Evolutionary conservation across 2,329 filamentous ascomycete genomes (phyloP), one percentile per base, ranked within the genome.

Genomic region (Aspergillus sp.): DNA sequence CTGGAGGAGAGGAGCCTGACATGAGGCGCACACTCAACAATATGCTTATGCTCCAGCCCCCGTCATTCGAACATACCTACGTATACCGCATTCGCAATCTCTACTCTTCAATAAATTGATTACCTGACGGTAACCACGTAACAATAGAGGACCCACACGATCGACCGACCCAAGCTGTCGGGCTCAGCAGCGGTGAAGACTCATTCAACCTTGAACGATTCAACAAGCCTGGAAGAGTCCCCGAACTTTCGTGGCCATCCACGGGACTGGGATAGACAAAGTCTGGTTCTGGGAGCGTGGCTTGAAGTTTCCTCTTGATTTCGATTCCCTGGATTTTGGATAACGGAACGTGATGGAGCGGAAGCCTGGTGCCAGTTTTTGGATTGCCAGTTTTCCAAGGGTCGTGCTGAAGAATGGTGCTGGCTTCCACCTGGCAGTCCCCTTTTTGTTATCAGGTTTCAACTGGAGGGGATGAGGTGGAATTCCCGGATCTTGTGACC

Each of bases 131-230:
- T 41, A 41, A 13, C 11, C n/a, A 34, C 23, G 28, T n/a, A 51
- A 11, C 45, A n/a, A 54, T 19, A 48, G 17, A 19, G 4, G 43
- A 30, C 43, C 41, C 50, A 54, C 47, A 8, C 45, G 48, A 61
- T 54, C 59, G 41, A 38, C 59, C 43, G 48, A 53, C 48, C 54
- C 59, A 53, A 49, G 56, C 59, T 57, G 25, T 57, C 54, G 59
- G 59, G 53, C 54, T 61, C 58, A 48, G 28, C 46, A 52, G 54
- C 54, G 54, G 54, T 57, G 54, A 50, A 57, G 45, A 41, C 13
- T 41, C 8, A 28, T 28, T 15, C 15, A 48, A 48, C 7, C n/a
- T 54, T 43, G n/a, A 46, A 17, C 17, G 13, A 13, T 19, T 23
- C 8, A 9, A 48, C 46, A 5, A 25, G 46, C 23, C 13, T 22